Evolutionary conservation across 2,329 filamentous ascomycete genomes (phyloP), one percentile per base, ranked within the genome.

Genomic region (Trichoderma hamatum): DNA sequence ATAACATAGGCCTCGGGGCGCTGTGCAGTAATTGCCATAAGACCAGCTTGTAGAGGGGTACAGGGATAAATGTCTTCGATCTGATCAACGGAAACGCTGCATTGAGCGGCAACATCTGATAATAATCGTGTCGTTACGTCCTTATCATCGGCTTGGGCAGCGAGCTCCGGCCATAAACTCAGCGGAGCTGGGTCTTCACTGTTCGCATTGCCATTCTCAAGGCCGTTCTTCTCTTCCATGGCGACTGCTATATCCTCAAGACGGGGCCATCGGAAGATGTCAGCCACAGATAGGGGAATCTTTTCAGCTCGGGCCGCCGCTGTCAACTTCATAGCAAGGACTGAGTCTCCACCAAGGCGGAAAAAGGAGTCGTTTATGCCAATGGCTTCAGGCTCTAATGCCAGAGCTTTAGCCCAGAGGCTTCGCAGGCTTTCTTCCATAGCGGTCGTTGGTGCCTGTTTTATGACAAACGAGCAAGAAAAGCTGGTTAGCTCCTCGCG

Each of bases 261-360:
- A 21, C 52, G 51, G n/a, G 63, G 63, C n/a, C 39, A 26, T 7
- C 28, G 39, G 63, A 66, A 66, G 63, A 66, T 58, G 30, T 66
- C 63, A 9, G 51, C 63, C 6, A 66, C 63, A n/a, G 51, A 43
- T 2, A 66, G 6, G 26, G 30, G 39, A 30, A 43, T 13, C 19
- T 52, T 32, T 24, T 13, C 10, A 5, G 55, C 55, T 24, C 61
- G 46, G 24, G 61, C 61, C n/a, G 51, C 63, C 21, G 51, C 63
- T 7, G 43, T 49, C 51, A 66, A 46, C 14, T 46, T 43, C 26
- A 66, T 58, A 26, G 63, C 63, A 24, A 21, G 43, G 19, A 66
- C 34, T 11, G 63, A 66, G 24, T 66, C 63, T 14, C 63, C 63
- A 16, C 63, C 63, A 13, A 24, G 13, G 19, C 49, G 63, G 26